Percentiles rank a stretch among this genome's conserved stretches.
Conservation (phyloP, 2,329 filamentous ascomycete species). For the Graphium sp. region DNA sequence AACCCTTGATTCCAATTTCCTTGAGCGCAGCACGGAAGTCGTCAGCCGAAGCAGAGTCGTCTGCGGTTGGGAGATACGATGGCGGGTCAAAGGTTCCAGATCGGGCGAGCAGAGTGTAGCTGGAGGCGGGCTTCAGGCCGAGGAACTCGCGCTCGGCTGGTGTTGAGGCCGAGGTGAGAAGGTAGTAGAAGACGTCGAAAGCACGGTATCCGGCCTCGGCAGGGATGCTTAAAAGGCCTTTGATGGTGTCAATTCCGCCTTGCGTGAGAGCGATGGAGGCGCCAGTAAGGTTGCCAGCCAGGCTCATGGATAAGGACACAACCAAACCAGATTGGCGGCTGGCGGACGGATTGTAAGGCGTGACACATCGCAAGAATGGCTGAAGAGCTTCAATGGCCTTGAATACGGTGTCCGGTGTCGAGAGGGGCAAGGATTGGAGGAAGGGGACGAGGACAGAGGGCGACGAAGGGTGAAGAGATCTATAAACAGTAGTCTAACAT, state of each 20-base stretch:
- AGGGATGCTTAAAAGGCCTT: constrained; percentile 68
- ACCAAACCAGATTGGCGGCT: constrained; percentile 67
- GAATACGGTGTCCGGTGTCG: constrained; percentile 58
- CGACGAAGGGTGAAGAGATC: constrained; percentile 75
- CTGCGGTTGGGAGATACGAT: constrained; percentile 76
- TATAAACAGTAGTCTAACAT: constrained; percentile 17
- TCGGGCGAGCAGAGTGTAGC: constrained; percentile 63
- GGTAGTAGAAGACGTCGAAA: constrained; percentile 96
- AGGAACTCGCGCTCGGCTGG: constrained; percentile 80
- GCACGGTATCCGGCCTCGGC: constrained; percentile 69
- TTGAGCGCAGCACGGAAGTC: constrained; percentile 81
- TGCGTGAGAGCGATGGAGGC: constrained; percentile 67
- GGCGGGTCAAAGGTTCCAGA: constrained; percentile 79
- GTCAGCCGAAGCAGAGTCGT: constrained; percentile 83
- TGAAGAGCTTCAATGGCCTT: constrained; percentile 66
- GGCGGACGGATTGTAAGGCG: constrained; percentile 74
- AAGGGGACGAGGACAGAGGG: constrained; percentile 76
- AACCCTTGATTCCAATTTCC: constrained; percentile 84
- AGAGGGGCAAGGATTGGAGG: constrained; percentile 62
- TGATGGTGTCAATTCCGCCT: constrained; percentile 70
- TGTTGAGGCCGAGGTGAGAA: constrained; percentile 81
- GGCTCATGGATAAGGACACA: constrained; percentile 64
- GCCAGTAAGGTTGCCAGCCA: constrained; percentile 62
- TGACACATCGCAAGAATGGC: constrained; percentile 77
- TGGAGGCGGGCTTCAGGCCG: constrained; percentile 57